Percentiles rank a stretch among this genome's conserved stretches.
Evolutionary conservation across 257 asterid species (phyloP).

Genomic region (Solanum rostratum): DNA sequence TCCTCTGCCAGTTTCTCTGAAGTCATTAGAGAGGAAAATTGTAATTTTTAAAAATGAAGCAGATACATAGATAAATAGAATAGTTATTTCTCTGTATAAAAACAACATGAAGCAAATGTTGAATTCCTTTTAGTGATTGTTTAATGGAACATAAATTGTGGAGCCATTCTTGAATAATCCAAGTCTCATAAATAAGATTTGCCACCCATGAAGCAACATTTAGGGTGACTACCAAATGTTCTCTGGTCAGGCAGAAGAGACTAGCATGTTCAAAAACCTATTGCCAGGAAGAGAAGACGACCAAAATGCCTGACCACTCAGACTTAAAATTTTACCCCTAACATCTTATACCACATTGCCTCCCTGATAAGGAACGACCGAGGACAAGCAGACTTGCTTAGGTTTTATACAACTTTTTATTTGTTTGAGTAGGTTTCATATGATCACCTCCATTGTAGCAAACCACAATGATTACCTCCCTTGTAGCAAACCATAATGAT

Average conservation of each 20-base stretch:
- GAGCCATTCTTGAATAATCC: background rate
- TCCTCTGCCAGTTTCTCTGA: slow-evolving; percentile 62
- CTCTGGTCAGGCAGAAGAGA: background rate
- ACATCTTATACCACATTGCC: background rate
- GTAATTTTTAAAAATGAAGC: background rate
- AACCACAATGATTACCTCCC: background rate
- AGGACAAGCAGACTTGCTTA: background rate
- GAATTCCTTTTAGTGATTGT: background rate
- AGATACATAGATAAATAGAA: background rate
- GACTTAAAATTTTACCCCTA: background rate
- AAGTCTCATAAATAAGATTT: background rate
- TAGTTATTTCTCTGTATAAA: background rate
- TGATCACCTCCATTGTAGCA: background rate
- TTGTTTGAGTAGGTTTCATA: background rate
- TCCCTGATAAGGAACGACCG: background rate
- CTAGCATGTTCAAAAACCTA: background rate
- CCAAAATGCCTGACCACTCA: background rate
- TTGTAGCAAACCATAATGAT: no score
- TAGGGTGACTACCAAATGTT: background rate
- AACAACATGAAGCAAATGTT: background rate
- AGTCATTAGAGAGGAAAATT: slow-evolving; percentile 7
- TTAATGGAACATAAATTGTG: background rate
- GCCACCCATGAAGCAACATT: background rate
- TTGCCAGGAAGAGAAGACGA: background rate
- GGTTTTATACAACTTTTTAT: background rate